phyloP scores from a whole-genome alignment of 345 rosid species.

The Eucalyptus erythrocorys region DNA sequence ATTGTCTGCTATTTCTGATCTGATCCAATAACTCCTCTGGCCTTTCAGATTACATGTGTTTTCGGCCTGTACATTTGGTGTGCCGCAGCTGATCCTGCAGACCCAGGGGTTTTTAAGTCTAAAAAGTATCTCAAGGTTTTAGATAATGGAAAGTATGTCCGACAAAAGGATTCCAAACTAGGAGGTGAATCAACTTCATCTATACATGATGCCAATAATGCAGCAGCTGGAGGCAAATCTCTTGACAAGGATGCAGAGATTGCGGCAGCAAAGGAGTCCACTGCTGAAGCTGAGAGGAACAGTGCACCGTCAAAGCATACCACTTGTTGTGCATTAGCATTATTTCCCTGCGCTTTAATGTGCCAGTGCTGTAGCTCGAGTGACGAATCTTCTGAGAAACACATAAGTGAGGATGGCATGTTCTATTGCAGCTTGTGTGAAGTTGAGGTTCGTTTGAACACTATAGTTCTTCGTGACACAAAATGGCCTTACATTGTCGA shows the following conservation, averaged over 20 bases:
- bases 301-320: conserved; percentile 14
- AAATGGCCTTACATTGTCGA: not conserved
- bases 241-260: conserved; percentile 18
- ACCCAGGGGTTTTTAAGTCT: conserved; percentile 61
- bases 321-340: conserved; percentile 15
- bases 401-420: conserved; percentile 91
- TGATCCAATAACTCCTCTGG: not conserved
- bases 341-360: conserved; percentile 59
- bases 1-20: not conserved
- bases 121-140: conserved; percentile 67
- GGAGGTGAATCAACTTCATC: conserved; percentile 57
- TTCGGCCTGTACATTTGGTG: conserved; percentile 78
- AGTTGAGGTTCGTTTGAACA: conserved; percentile 61
- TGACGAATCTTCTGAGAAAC: conserved; percentile 58
- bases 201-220: conserved; percentile 27
- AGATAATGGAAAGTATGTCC: conserved; percentile 29
- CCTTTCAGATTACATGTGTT: conserved; percentile 50
- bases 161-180: conserved; percentile 37
- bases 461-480: not conserved
- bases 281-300: conserved; percentile 18
- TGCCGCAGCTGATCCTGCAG: conserved; percentile 93
- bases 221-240: conserved; percentile 39
- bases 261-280: conserved; percentile 17
- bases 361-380: conserved; percentile 42
- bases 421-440: conserved; percentile 96